Evolutionary conservation across 768 basidiomycete genomes (phyloP), one percentile per base, ranked within the genome.

Genomic region (Erythrobasidium yunnanense): DNA sequence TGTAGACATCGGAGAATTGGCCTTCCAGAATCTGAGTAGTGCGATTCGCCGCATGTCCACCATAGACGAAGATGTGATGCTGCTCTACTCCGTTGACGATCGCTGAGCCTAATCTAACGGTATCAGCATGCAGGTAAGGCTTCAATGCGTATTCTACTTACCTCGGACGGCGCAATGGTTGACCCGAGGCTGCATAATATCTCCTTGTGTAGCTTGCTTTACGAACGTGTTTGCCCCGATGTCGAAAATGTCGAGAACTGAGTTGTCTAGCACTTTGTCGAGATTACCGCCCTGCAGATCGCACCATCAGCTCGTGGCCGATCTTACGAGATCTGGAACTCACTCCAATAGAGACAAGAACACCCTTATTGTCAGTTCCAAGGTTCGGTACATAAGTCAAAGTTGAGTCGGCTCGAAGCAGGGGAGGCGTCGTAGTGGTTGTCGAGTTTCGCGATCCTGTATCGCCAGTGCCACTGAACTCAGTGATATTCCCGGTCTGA

Each of bases 161-260:
- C 54, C 54, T 25, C 71, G 49, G 0, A 70, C 69, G 4, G 66
- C 62, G 62, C 71, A 71, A 33, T 71, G 71, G 34, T 70, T 71
- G 20, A 71, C 58, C 0, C 69, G 58, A 2, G 66, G 20, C 2
- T 38, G 55, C 25, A 69, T 32, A 11, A 66, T 67, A 2, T 52
- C 45, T 1, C 71, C 71, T 8, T 57, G 54, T 4, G 68, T 69
- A 8, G 46, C 27, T 35, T 71, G 71, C 25, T 65, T 65, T 2
- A 69, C 68, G 67, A 69, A 71, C 0, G 69, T 69, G 0, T 6
- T 25, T 1, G 60, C 32, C 4, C 71, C 69, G 47, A 70, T 57
- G 30, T 70, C 69, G 38, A 56, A 70, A 20, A 70, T 66, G 47
- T 69, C 69, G 15, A 69, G 35, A 0, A 69, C 66, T 29, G 42